Percentiles rank a stretch among this genome's conserved stretches.
Evolutionary conservation across 805 yeast species (phyloP).

Genomic region (Kazachstania martiniae): DNA sequence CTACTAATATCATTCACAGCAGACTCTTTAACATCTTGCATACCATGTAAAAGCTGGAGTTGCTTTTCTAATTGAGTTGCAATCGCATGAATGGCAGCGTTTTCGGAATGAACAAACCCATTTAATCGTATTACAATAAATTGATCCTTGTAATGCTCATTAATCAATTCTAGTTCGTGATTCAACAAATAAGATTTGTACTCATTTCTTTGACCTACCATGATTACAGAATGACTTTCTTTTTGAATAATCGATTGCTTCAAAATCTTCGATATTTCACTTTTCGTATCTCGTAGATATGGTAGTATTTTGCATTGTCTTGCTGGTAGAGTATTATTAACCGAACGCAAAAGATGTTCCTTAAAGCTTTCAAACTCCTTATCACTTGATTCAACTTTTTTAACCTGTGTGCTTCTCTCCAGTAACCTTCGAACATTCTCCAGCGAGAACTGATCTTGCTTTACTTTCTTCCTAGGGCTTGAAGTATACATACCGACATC

Average conservation of each 20-base stretch:
- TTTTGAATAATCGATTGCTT: slow-evolving; percentile 53
- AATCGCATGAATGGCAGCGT: slow-evolving; percentile 70
- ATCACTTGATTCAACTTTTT: neutral
- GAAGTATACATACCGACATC: no score
- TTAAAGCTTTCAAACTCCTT: slow-evolving; percentile 10
- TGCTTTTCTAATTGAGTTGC: slow-evolving; percentile 67
- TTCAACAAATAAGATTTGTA: slow-evolving; percentile 66
- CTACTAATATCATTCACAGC: slow-evolving; percentile 33
- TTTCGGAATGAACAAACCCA: slow-evolving; percentile 66
- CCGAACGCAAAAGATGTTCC: slow-evolving; percentile 12
- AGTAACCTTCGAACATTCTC: no score
- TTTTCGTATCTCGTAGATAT: slow-evolving; percentile 14
- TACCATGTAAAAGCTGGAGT: slow-evolving; percentile 26
- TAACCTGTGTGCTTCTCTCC: no score
- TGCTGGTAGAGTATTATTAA: slow-evolving; percentile 15
- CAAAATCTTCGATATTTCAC: slow-evolving; percentile 46
- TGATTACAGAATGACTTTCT: slow-evolving; percentile 72
- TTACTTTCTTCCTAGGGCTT: no score
- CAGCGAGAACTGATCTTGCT: no score
- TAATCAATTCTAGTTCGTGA: slow-evolving; percentile 40
- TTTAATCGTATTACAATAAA: slow-evolving; percentile 55
- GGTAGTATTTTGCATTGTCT: slow-evolving; percentile 12
- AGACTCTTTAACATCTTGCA: slow-evolving; percentile 4
- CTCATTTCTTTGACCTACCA: slow-evolving; percentile 70
- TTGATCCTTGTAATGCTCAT: slow-evolving; percentile 32